These are phyloP conservation scores for Leishmania aethiopica DNA, from an alignment of 208 protist species.

Conservation along the genomic window DNA sequence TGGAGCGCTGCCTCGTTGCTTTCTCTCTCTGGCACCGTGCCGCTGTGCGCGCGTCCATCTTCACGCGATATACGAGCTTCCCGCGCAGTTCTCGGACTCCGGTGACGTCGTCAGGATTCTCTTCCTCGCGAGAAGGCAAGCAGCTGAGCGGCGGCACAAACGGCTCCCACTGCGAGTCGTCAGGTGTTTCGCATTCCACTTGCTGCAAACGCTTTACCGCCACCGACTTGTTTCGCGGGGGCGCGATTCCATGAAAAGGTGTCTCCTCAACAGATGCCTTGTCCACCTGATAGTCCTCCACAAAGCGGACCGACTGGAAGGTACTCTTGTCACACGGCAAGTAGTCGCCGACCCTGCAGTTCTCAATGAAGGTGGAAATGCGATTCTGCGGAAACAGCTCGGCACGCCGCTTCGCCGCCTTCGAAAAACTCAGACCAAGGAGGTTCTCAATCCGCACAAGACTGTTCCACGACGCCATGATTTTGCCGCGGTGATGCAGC, in stretches of 20 bases:
- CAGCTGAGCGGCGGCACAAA: constrained; percentile 26
- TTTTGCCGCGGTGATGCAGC: constrained; percentile 42
- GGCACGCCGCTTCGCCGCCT: constrained; percentile 46
- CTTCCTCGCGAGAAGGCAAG: constrained; percentile 24
- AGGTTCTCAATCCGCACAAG: constrained; percentile 59
- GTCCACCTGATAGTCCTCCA: constrained; percentile 53
- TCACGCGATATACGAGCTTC: constrained; percentile 63
- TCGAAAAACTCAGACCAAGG: constrained; percentile 66
- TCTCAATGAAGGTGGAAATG: constrained; percentile 53
- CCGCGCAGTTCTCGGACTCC: constrained; percentile 64
- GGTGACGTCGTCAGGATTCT: constrained; percentile 63
- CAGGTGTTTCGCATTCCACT: constrained; percentile 30
- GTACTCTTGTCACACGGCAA: constrained; percentile 57
- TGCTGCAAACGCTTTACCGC: constrained; percentile 6
- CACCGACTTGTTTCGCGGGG: constrained; percentile 27
- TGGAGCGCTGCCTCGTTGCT: constrained; percentile 30
- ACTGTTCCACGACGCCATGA: constrained; percentile 67
- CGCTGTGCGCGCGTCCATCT: constrained; percentile 54
- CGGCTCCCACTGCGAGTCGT: constrained; percentile 34
- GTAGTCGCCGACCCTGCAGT: constrained; percentile 75
- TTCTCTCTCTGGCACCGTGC: constrained; percentile 59
- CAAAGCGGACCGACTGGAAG: constrained; percentile 56
- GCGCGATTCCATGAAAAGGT: constrained; percentile 45
- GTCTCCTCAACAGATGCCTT: constrained; percentile 59
- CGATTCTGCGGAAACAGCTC: constrained; percentile 51